phyloP scores from a whole-genome alignment of 192 early-diverging fungal species.

The Dimargaris cristalligena region DNA sequence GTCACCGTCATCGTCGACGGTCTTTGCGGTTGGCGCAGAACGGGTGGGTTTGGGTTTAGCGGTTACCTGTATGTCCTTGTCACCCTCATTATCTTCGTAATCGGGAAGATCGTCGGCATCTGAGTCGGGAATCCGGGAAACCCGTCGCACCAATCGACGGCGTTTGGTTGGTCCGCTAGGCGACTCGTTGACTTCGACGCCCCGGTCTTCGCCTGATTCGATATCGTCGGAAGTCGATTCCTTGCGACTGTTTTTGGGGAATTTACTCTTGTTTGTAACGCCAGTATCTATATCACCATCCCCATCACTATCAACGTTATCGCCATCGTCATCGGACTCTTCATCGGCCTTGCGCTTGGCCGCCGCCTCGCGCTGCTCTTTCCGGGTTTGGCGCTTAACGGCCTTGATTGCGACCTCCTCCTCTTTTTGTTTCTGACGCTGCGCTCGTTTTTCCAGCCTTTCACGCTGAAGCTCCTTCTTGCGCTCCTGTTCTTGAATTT shows the following conservation, averaged over 20 bases:
- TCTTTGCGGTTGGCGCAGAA: neutral
- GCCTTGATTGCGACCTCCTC: neutral
- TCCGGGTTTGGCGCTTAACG: neutral
- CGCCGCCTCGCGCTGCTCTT: neutral
- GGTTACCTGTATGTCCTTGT: neutral
- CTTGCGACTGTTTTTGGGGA: neutral
- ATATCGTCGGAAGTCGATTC: neutral
- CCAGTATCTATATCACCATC: neutral
- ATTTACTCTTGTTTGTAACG: neutral
- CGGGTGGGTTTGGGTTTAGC: too few relatives aligned
- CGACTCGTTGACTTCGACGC: too few relatives aligned
- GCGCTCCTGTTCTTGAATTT: constrained; percentile 1
- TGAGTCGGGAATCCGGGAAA: neutral
- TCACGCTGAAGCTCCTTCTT: constrained; percentile 6
- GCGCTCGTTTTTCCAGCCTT: neutral
- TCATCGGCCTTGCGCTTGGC: too few relatives aligned
- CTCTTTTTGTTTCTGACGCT: neutral
- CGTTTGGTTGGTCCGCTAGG: neutral
- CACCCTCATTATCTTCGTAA: constrained; percentile 5
- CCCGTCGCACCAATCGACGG: neutral
- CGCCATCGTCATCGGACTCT: too few relatives aligned
- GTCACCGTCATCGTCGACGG: neutral
- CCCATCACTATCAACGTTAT: too few relatives aligned
- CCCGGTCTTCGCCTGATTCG: neutral
- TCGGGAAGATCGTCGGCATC: neutral